Conservation (phyloP, 192 early-diverging fungal genomes). For the Geosiphon pyriformis region DNA sequence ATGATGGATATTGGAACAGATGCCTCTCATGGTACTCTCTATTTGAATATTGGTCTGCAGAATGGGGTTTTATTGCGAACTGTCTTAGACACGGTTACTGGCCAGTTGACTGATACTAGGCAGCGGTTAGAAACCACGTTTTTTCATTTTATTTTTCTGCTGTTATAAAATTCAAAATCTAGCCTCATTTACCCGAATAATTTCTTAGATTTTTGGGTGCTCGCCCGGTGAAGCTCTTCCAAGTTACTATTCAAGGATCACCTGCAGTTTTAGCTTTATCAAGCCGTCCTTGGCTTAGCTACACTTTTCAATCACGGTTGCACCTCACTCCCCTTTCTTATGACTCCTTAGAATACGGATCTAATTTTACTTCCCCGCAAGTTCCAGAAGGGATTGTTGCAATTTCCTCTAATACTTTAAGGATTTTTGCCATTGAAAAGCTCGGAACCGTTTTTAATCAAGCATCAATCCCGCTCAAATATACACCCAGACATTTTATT, state of each 20-base stretch:
- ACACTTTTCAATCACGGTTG: conserved; percentile 65
- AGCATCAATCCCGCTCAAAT: conserved; percentile 71
- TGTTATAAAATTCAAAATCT: too few relatives aligned
- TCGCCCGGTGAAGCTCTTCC: conserved; percentile 75
- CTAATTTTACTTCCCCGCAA: conserved; percentile 77
- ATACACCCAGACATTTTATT: conserved; percentile 82
- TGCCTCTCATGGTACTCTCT: conserved; percentile 54
- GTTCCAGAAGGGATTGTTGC: conserved; percentile 86
- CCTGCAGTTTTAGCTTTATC: conserved; percentile 80
- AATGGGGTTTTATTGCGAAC: conserved; percentile 90
- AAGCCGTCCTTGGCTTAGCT: conserved; percentile 85
- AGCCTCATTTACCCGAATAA: too few relatives aligned
- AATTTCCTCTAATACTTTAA: conserved; percentile 77
- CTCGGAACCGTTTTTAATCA: conserved; percentile 82
- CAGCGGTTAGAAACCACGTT: conserved; percentile 10
- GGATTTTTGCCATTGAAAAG: conserved; percentile 81
- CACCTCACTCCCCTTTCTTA: conserved; percentile 82
- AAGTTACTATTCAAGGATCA: conserved; percentile 56
- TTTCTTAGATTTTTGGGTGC: conserved; percentile 85
- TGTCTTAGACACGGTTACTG: conserved; percentile 75
- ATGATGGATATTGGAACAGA: conserved; percentile 72
- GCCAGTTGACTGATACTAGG: conserved; percentile 75
- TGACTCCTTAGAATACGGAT: conserved; percentile 78
- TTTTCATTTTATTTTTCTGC: not conserved
- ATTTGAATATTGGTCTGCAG: conserved; percentile 81